Conservation (phyloP, 2,329 filamentous ascomycete genomes). For the Penicillium decumbens region DNA sequence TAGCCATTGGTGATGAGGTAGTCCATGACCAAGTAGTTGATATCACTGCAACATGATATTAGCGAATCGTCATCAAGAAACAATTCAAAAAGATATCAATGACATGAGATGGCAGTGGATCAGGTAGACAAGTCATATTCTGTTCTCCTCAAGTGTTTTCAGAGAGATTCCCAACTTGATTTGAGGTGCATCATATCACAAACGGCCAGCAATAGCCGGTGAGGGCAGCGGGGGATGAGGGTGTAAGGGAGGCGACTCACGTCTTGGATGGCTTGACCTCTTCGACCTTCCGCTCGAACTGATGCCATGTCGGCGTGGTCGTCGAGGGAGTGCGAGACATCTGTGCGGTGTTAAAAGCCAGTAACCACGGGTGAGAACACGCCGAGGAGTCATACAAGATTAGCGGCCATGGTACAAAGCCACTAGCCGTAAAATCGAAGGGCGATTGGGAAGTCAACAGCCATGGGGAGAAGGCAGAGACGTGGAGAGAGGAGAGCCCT, state of each 20-base stretch:
- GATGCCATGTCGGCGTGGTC: slow-evolving; percentile 63
- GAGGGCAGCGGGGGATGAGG: slow-evolving; percentile 13
- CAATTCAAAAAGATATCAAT: not conserved
- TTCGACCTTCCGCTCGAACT: slow-evolving; percentile 76
- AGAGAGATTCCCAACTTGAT: slow-evolving; percentile 99
- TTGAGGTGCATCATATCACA: slow-evolving; percentile 69
- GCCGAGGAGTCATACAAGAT: slow-evolving; percentile 39
- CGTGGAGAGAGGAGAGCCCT: slow-evolving; percentile 21
- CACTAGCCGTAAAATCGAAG: slow-evolving; percentile 32
- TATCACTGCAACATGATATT: slow-evolving; percentile 61
- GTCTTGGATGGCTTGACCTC: slow-evolving; percentile 83
- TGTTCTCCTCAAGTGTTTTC: slow-evolving; percentile 88
- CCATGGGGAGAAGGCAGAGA: slow-evolving; percentile 30
- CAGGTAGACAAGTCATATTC: slow-evolving; percentile 72
- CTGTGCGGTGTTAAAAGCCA: slow-evolving; percentile 45
- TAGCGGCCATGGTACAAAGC: slow-evolving; percentile 36
- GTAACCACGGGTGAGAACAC: slow-evolving; percentile 30
- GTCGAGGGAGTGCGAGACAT: slow-evolving; percentile 68
- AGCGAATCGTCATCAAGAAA: slow-evolving; percentile 20
- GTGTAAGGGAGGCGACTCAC: slow-evolving; percentile 54
- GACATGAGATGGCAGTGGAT: slow-evolving; percentile 34
- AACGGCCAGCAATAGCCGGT: slow-evolving; percentile 16
- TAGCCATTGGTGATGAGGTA: slow-evolving; percentile 96
- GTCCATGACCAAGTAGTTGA: slow-evolving; percentile 92
- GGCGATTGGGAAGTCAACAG: slow-evolving; percentile 31